Base-by-base conservation (phyloP, 345 rosid genomes). In the Populus simonii region DNA sequence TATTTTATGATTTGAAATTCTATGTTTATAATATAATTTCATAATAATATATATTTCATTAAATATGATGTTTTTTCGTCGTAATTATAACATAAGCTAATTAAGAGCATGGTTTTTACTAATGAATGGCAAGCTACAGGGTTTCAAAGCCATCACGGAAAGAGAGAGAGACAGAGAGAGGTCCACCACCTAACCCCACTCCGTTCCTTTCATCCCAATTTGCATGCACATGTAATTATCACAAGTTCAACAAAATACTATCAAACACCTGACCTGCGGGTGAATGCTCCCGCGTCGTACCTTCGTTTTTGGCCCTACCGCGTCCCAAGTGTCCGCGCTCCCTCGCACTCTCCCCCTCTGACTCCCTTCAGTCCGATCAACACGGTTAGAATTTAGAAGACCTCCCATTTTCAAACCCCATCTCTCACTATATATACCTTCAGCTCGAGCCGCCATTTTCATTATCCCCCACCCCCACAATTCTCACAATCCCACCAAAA, bases 391-490 rank as follows among this genome's bases (percentile, higher is more conserved):
- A 41, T 41, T 41, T 2, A 2, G 45, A 41, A 2, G 4, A 47
- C n/a, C 69, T 70, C 67, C 76, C 23, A 66, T 51, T 12, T 10
- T 22, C 38, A 39, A 17, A 27, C 15, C 22, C 15, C 1, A 29
- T 47, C 23, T 17, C 7, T 29, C 49, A 3, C 27, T 67, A 68
- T 74, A 79, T 39, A 49, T 29, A 33, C 16, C 67, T 1, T 8
- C 43, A 3, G 3, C 4, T 39, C 3, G 18, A 68, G 83, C 85
- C 83, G 86, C 81, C 88, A 79, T 68, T 77, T 43, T 49, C 68
- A 36, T 12, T 57, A 65, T 69, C 70, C 29, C 7, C 45, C 72
- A n/a, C 7, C 45, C 1, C 36, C 8, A 0, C 36, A 59, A 4
- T 3, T 9, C 29, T n/a, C 13, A 27, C 29, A 23, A 4, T 59